Evolutionary conservation across 345 rosid species (phyloP), one percentile per base, ranked within the genome.

Genomic region (Citrus maxima): DNA sequence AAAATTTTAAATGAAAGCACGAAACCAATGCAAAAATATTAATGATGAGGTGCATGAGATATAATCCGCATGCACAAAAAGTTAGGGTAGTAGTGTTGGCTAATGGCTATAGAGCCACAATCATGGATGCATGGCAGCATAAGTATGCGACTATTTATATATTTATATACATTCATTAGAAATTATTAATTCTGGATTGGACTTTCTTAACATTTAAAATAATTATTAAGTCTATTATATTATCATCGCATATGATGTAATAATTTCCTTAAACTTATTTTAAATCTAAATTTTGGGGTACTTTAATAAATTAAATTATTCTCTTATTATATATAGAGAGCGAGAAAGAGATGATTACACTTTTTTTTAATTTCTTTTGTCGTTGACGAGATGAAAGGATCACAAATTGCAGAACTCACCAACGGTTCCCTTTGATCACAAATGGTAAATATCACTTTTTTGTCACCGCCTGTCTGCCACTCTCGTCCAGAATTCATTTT

Each of bases 11-110:
- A 62, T 10, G 38, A 60, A 38, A 61, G 0, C 0, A 19, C 16
- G 21, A 54, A 54, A 54, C 21, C 22, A 54, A 54, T 59, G 62
- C 12, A 12, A 7, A 60, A 19, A 9, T 25, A 51, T 28, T 10
- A 61, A 56, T 81, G 67, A 77, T 55, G 77, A 56, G 27, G 72
- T 72, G 71, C 83, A 78, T 76, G 78, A 75, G 78, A 81, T 78
- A 75, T 58, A 62, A 78, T 42, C 80, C 87, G 84, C 87, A 84
- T 84, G 89, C 89, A 82, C 77, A 66, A 80, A 86, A 84, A 80
- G 84, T 72, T 62, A 59, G 18, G 60, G 61, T 46, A 13, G 24
- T 22, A 51, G 25, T 34, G 54, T 38, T 32, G 34, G 34, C 34
- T 32, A 32, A 32, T 73, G 42, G 72, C 76, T 72, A 9, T 32